Base-by-base conservation (phyloP, 140 eudicot genomes). In the Stevia rebaudiana region DNA sequence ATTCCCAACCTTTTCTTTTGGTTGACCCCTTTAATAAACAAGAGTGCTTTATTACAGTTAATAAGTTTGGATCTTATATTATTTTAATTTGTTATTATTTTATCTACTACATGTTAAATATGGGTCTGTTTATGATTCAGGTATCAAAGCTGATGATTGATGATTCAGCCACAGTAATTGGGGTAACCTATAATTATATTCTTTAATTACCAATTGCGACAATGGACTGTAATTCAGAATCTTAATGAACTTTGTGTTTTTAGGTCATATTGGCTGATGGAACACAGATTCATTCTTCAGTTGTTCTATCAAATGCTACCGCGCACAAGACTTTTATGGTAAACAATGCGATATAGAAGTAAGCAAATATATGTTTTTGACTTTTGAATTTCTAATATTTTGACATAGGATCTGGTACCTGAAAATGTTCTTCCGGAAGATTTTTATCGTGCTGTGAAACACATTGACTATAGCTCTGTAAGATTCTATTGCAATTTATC, bases 241-340 rank as follows among this genome's bases (percentile, higher is more conserved):
- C 70, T 77, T n/a, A n/a, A n/a, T n/a, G n/a, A 65, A 76, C 68
- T 44, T 41, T 57, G 50, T 61, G 64, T 68, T 15, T 67, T 65
- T 55, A 92, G 99, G 99, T 92, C 51, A 50, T 75, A 75, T 75
- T 92, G 80, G 96, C 94, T 19, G 95, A 92, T 80, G 96, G 96
- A 48, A 83, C 87, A 49, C 16, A 75, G 17, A 74, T 92, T 70
- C 81, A 60, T 47, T 85, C 97, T 65, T 81, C 90, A 9, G 95
- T 80, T 88, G 95, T 92, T 63, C 73, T 92, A 47, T 92, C 99
- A 61, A 92, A 92, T 83, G 96, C 99, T 11, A 92, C 97, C 7
- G 90, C 92, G 6, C 78, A 88, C 79, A 92, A 68, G 79, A 92
- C 99, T 63, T 92, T 92, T 68, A 72, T 85, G 97, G 98, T 92